Evolutionary conservation across 2,329 filamentous ascomycete species (phyloP), one percentile per base, ranked within the genome.

Genomic region (Fusarium luffae): DNA sequence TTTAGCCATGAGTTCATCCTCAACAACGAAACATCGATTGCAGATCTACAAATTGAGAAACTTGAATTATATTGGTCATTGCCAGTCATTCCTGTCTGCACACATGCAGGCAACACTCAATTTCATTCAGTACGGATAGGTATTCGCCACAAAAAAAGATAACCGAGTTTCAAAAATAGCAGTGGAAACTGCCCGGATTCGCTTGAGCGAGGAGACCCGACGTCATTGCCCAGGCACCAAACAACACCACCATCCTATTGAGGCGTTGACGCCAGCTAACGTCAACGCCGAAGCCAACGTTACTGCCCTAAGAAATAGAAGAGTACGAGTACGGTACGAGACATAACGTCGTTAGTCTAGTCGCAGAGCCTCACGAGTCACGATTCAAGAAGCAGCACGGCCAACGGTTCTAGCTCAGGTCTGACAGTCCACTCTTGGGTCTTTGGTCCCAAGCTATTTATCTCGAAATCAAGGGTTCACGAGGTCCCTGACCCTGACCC

Each of bases 321-420:
- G 10, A n/a, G 34, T 37, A 37, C 34, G 34, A 37, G 34, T 37
- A 37, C 34, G 34, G 34, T 37, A 37, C 34, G 18, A 37, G 18
- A 37, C 34, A 42, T 50, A 63, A 23, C 30, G 55, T 46, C 30
- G 55, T 46, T 51, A 70, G 34, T 48, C 46, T 50, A 42, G 52
- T 68, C 62, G 67, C 71, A 74, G 71, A 74, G 71, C 71, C 71
- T 74, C 72, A 74, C 51, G 47, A 50, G 71, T 66, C 70, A 74
- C 51, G 51, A 54, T 73, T 69, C 70, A 74, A 60, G 47, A 59
- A 62, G n/a, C 47, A 52, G 55, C 47, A 48, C 49, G 12, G 51
- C 55, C 49, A 40, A 70, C 52, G 14, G 51, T 61, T 63, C 54
- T 70, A 60, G 68, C 51, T 70, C 54, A 43, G 44, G 51, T 50